phyloP scores from a whole-genome alignment of 2,329 filamentous ascomycete species.

The Botrytis squamosa region DNA sequence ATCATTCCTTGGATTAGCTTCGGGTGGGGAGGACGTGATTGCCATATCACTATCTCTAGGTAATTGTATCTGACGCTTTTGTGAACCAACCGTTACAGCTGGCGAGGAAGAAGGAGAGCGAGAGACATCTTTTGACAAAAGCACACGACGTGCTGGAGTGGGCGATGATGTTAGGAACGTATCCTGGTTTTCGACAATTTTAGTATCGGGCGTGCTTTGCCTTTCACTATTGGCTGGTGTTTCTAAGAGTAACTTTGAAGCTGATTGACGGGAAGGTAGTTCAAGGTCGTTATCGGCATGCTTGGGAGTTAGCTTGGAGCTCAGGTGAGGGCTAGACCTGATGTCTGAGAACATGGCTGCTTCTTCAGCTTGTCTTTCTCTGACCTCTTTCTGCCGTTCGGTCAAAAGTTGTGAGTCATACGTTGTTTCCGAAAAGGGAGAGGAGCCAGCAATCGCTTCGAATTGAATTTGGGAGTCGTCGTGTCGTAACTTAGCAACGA shows the following conservation, averaged over 20 bases:
- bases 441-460: slow-evolving; percentile 65
- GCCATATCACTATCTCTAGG: slow-evolving; percentile 43
- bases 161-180: slow-evolving; percentile 55
- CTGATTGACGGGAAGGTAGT: slow-evolving; percentile 30
- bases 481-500: slow-evolving; percentile 62
- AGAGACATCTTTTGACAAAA: slow-evolving; percentile 50
- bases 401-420: slow-evolving; percentile 73
- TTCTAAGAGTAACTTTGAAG: slow-evolving; percentile 27
- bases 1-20: neutral
- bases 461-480: slow-evolving; percentile 83
- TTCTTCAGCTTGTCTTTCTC: slow-evolving; percentile 61
- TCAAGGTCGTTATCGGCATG: slow-evolving; percentile 34
- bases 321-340: slow-evolving; percentile 50
- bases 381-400: slow-evolving; percentile 75
- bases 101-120: slow-evolving; percentile 61
- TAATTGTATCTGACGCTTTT: neutral
- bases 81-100: slow-evolving; percentile 34
- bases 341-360: slow-evolving; percentile 68
- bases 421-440: slow-evolving; percentile 48
- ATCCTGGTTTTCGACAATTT: slow-evolving; percentile 33
- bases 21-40: slow-evolving; percentile 32
- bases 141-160: slow-evolving; percentile 50
- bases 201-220: slow-evolving; percentile 33
- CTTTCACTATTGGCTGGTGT: slow-evolving; percentile 22
- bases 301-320: slow-evolving; percentile 24